Evolutionary conservation across 257 asterid genomes (phyloP), one percentile per base, ranked within the genome.

Genomic region (Asclepias syriaca): DNA sequence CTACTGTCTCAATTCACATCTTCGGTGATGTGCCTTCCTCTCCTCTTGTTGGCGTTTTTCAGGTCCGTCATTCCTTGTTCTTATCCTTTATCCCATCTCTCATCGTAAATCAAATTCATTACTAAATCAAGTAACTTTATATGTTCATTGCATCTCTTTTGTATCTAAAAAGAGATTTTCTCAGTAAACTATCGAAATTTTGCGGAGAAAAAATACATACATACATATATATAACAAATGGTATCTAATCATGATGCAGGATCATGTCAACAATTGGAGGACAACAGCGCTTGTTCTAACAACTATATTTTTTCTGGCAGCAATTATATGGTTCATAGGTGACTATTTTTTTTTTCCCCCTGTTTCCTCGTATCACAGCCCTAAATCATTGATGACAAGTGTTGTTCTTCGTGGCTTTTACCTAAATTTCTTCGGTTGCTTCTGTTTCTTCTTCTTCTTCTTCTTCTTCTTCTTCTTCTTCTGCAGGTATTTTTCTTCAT

Each of bases 21-120:
- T 91, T 95, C 69, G 99, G 98, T 29, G 98, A 94, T 12, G 97
- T 94, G 70, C 98, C 96, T 1, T 94, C 99, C 43, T 83, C 97
- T 61, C 99, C 99, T 65, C 95, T 94, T 46, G 97, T 91, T 53
- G 99, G 99, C 61, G 89, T 89, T 81, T 83, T 94, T 72, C 97
- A 94, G 96, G 98, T 93, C 70, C 61, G 83, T 0, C 61, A 34
- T 58, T 68, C 63, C 67, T 56, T 56, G 21, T 16, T 50, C 50
- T 50, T 34, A 4, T 45, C 16, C 1, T 77, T 46, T 29, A 37
- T 48, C 58, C 61, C 37, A 49, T 48, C 55, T 57, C 5, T 34
- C 24, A 1, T 22, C 2, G 19, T 40, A 22, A 51, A 21, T 27
- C 19, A 49, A 22, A 13, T 21, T 46, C 9, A 10, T 68, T 37